Conservation (phyloP, 179 eudicot species). For the Camellia oleifera region DNA sequence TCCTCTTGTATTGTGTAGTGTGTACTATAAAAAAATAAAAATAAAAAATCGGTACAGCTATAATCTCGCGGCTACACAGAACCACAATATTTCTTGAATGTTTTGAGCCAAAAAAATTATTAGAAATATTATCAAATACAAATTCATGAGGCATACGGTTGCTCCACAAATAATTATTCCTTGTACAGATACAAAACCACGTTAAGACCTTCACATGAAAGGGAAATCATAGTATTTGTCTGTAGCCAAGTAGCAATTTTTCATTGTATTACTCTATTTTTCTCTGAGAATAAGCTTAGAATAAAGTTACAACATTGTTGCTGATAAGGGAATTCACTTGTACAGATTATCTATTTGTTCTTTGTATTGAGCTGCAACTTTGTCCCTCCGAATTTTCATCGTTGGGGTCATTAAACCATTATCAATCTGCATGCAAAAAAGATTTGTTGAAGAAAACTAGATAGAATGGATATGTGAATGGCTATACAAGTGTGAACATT, state of each 20-base stretch:
- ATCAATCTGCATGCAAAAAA: slow-evolving; percentile 61
- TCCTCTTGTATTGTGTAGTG: no score
- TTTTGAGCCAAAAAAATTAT: no score
- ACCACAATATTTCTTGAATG: no score
- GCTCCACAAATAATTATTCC: neutral
- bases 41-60: no score
- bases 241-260: neutral
- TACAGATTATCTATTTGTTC: slow-evolving; percentile 66
- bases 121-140: no score
- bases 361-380: slow-evolving; percentile 57
- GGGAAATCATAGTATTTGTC: neutral
- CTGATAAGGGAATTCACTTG: slow-evolving; percentile 32
- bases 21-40: no score
- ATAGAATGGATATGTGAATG: neutral
- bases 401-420: slow-evolving; percentile 93
- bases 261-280: neutral
- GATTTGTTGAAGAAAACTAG: neutral
- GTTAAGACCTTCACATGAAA: neutral
- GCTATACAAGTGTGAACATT: neutral
- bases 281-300: neutral
- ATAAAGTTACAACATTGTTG: neutral
- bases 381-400: slow-evolving; percentile 81
- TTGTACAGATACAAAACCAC: neutral
- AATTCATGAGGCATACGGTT: neutral
- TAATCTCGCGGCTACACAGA: no score